Evolutionary conservation across 768 basidiomycete genomes (phyloP), one percentile per base, ranked within the genome.

Genomic region (Calocybe cyanea): DNA sequence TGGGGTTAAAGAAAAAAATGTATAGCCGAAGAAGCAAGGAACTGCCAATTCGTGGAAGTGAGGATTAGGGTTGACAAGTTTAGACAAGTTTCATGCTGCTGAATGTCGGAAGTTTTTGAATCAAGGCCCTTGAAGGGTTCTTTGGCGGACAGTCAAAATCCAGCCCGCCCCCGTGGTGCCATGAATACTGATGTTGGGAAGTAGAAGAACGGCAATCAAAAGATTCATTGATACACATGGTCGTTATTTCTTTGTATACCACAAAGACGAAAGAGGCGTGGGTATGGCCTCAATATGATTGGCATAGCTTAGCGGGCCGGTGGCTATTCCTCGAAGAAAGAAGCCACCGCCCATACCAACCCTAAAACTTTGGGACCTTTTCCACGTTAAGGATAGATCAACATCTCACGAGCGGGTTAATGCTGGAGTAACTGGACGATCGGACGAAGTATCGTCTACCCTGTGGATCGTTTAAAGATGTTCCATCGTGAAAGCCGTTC

Each of bases 351-450:
- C 28, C 38, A 34, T 37, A 35, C 31, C 52, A 46, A 53, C 48
- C 51, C 47, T 47, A 42, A 44, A 50, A 45, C 39, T 49, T 31
- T 32, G 45, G 33, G 40, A 48, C 46, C 43, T 28, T 40, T 21
- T 44, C 52, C 49, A 45, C 49, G 36, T 42, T 50, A 31, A 38
- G 43, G 28, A 45, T 45, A 41, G 44, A 49, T 46, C 19, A 45
- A 30, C 14, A 39, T 15, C 19, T 34, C 15, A 24, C 21, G 15
- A 21, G 21, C 39, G 20, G 20, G 31, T 37, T 15, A 38, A 20
- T 32, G 14, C 25, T 15, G 25, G 14, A 25, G 34, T 4, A 30
- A 15, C n/a, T 34, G 13, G 33, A 31, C n/a, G 40, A 43, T 43
- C 32, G 30, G 41, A 18, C 34, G 8, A 36, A 21, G 37, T 21